Evolutionary conservation across 78 protist genomes (phyloP).

Genomic region (Ministeria vibrans): DNA sequence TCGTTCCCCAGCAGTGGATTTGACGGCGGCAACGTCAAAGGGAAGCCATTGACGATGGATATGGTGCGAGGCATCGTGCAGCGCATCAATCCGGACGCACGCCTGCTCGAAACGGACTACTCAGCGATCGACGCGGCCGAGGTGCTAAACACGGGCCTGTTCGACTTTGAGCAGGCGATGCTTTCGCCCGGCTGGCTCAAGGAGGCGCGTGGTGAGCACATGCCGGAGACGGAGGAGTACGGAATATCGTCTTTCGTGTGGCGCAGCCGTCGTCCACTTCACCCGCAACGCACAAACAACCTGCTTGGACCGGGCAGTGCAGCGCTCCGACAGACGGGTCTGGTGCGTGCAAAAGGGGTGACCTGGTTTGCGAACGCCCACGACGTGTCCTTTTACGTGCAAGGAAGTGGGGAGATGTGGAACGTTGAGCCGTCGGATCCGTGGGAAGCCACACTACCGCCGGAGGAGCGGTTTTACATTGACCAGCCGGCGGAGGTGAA

Average conservation of each 20-base stretch:
- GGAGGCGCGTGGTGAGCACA: constrained; percentile 39
- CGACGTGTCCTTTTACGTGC: background rate
- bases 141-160: constrained; percentile 56
- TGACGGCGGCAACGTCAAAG: too few relatives aligned
- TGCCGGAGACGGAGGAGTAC: constrained; percentile 72
- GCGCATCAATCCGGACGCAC: constrained; percentile 31
- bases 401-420: background rate
- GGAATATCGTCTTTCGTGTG: constrained; percentile 71
- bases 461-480: background rate
- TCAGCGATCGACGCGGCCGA: constrained; percentile 20
- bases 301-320: background rate
- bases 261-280: constrained; percentile 67
- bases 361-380: background rate
- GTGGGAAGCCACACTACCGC: background rate
- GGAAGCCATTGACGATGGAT: too few relatives aligned
- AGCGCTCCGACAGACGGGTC: background rate
- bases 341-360: background rate
- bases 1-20: too few relatives aligned
- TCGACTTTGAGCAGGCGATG: constrained; percentile 43
- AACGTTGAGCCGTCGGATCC: background rate
- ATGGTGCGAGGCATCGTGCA: background rate
- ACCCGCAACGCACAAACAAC: constrained; percentile 45
- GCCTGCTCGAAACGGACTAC: background rate
- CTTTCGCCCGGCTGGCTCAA: constrained; percentile 66
- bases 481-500: too few relatives aligned